These are phyloP conservation scores for Striga asiatica DNA, from an alignment of 257 asterid genomes.

Conservation along the genomic window DNA sequence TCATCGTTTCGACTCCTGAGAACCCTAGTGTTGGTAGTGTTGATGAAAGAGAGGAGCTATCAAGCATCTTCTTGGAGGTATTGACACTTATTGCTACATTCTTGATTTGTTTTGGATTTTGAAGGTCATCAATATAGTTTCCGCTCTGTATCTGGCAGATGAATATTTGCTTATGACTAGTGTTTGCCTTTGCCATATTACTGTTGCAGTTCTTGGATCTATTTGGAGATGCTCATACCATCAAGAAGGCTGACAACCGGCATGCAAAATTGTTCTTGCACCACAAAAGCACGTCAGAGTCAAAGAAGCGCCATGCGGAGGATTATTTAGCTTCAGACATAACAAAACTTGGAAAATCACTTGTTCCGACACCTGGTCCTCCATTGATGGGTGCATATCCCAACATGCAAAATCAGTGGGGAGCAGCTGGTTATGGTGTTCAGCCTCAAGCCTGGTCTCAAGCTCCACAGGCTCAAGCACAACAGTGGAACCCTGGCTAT, in stretches of 20 bases:
- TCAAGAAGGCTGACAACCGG: slow-evolving; percentile 73
- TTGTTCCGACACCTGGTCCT: slow-evolving; percentile 41
- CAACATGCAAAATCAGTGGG: slow-evolving; percentile 64
- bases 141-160: background rate
- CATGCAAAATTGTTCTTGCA: slow-evolving; percentile 79
- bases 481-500: slow-evolving; percentile 77
- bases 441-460: slow-evolving; percentile 93
- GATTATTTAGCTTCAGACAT: slow-evolving; percentile 74
- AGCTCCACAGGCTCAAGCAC: slow-evolving; percentile 69
- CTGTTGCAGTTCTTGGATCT: slow-evolving; percentile 84
- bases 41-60: slow-evolving; percentile 84
- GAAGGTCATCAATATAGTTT: background rate
- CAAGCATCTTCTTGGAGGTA: slow-evolving; percentile 95
- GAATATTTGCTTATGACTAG: slow-evolving; percentile 4
- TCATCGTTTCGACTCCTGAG: slow-evolving; percentile 43
- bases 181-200: background rate
- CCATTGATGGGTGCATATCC: slow-evolving; percentile 67
- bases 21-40: slow-evolving; percentile 47
- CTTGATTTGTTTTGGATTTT: background rate
- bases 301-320: slow-evolving; percentile 83
- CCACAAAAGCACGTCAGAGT: slow-evolving; percentile 65
- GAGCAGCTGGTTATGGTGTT: slow-evolving; percentile 70
- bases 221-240: slow-evolving; percentile 60
- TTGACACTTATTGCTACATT: background rate
- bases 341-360: slow-evolving; percentile 57